phyloP scores from a whole-genome alignment of 129 eudicot genomes.

The Saussurea involucrata region DNA sequence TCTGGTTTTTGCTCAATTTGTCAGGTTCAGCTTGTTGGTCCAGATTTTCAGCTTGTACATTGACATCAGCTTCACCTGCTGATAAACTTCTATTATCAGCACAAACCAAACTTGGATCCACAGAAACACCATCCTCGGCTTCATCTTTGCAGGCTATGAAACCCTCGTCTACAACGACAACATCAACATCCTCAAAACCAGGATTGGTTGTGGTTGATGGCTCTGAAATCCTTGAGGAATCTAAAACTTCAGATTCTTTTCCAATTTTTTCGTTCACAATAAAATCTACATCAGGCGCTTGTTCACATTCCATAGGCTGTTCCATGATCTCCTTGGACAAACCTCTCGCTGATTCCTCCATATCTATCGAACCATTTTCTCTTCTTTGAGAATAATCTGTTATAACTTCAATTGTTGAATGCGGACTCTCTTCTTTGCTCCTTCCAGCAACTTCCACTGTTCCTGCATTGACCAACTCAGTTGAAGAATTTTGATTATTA shows the following conservation, averaged over 20 bases:
- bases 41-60: constrained; percentile 15
- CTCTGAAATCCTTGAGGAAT: constrained; percentile 20
- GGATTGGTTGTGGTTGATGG: constrained; percentile 1
- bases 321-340: constrained; percentile 14
- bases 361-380: neutral
- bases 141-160: constrained; percentile 23
- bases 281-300: constrained; percentile 6
- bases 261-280: constrained; percentile 11
- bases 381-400: neutral
- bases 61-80: constrained; percentile 12
- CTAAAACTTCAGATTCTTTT: constrained; percentile 18
- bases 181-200: constrained; percentile 18
- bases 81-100: constrained; percentile 16
- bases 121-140: constrained; percentile 10
- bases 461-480: neutral
- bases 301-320: constrained; percentile 15
- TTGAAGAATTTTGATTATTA: constrained; percentile 14
- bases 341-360: constrained; percentile 6
- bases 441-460: constrained; percentile 11
- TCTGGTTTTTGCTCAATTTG: constrained; percentile 20
- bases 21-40: constrained; percentile 16
- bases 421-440: constrained; percentile 24
- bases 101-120: constrained; percentile 9
- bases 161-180: constrained; percentile 24
- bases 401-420: constrained; percentile 10